phyloP scores from a whole-genome alignment of 306 rosid genomes.

The Coriaria nepalensis region DNA sequence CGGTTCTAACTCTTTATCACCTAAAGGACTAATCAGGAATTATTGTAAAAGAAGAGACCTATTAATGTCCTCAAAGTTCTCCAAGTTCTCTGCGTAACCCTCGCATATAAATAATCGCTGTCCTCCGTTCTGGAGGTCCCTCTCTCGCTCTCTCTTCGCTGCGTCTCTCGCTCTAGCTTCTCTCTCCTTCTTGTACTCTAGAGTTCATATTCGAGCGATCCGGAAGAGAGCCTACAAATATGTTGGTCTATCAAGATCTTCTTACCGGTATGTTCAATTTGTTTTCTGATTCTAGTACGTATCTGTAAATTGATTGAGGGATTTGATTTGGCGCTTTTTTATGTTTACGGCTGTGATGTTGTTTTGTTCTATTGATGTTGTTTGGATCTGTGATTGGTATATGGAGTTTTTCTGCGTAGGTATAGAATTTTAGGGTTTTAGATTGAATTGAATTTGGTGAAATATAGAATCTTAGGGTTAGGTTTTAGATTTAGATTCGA shows the following conservation, averaged over 20 bases:
- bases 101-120: slow-evolving; percentile 26
- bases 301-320: too few species aligned
- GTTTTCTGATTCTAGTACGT: not conserved
- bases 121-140: not conserved
- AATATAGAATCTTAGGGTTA: too few species aligned
- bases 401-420: too few species aligned
- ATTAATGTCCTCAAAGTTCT: not conserved
- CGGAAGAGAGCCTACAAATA: slow-evolving; percentile 26
- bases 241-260: slow-evolving; percentile 68
- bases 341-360: not conserved
- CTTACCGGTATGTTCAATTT: slow-evolving; percentile 25
- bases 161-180: not conserved
- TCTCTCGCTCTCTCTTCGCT: not conserved
- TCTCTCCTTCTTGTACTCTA: too few species aligned
- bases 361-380: too few species aligned
- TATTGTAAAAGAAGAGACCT: too few species aligned
- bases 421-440: too few species aligned
- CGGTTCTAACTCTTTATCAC: slow-evolving; percentile 1
- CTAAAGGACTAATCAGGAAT: too few species aligned
- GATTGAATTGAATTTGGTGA: too few species aligned
- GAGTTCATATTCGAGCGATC: slow-evolving; percentile 15
- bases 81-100: slow-evolving; percentile 29
- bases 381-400: too few species aligned
- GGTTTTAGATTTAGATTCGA: too few species aligned
- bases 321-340: not conserved